Evolutionary conservation across 2,329 filamentous ascomycete species (phyloP).

Genomic region (Xylariaceae sp.): DNA sequence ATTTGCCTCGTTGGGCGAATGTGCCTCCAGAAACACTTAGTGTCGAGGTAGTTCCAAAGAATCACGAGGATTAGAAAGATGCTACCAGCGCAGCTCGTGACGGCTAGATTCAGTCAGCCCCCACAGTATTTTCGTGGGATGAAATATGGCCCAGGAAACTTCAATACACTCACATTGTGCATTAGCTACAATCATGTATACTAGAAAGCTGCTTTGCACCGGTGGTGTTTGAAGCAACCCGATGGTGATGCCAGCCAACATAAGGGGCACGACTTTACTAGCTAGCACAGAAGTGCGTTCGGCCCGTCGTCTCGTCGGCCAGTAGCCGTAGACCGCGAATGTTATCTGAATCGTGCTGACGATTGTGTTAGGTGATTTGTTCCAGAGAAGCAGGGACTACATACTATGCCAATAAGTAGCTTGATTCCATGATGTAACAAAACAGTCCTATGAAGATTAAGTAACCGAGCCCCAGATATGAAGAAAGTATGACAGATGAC

Average conservation of each 20-base stretch:
- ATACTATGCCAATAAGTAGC: conserved; percentile 9
- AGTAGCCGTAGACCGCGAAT: conserved; percentile 20
- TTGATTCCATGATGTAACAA: conserved; percentile 30
- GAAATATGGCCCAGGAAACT: background rate
- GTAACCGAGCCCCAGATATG: background rate
- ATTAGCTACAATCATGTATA: conserved; percentile 30
- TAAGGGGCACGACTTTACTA: conserved; percentile 19
- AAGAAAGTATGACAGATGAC: background rate
- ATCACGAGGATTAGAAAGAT: conserved; percentile 22
- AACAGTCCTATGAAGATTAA: conserved; percentile 19
- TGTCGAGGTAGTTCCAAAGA: conserved; percentile 21
- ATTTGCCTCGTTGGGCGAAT: conserved; percentile 2
- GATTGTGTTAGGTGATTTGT: conserved; percentile 2
- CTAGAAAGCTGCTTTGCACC: conserved; percentile 27
- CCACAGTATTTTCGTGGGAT: background rate
- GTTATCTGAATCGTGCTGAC: conserved; percentile 23
- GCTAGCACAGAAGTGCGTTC: conserved; percentile 12
- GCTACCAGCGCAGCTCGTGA: conserved; percentile 20
- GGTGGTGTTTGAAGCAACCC: conserved; percentile 24
- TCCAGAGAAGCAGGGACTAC: background rate
- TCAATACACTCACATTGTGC: conserved; percentile 14
- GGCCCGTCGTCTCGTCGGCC: conserved; percentile 6
- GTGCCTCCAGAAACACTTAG: conserved; percentile 21
- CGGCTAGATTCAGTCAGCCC: conserved; percentile 15
- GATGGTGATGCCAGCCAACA: conserved; percentile 23